Evolutionary conservation across 2,329 filamentous ascomycete genomes (phyloP).

Genomic region (Fusarium sterilihyphosum): DNA sequence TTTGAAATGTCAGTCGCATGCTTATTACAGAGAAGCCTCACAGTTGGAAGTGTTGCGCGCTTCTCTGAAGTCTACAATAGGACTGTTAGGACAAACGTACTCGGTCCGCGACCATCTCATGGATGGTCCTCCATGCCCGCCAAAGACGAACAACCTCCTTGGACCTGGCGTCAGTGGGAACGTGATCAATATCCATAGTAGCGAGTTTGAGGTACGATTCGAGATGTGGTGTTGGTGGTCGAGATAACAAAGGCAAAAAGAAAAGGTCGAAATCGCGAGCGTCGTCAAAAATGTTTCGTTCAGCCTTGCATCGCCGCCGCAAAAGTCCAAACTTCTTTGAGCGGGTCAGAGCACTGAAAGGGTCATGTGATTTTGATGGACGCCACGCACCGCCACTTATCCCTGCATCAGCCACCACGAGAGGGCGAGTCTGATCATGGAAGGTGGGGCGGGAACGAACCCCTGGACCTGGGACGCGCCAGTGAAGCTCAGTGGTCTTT

Average conservation of each 20-base stretch:
- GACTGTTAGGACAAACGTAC: constrained; percentile 58
- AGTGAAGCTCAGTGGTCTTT: constrained; percentile 6
- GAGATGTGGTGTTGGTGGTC: constrained; percentile 9
- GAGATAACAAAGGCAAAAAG: constrained; percentile 12
- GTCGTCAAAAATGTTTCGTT: constrained; percentile 43
- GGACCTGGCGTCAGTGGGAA: constrained; percentile 61
- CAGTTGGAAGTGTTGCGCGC: background rate
- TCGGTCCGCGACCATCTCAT: constrained; percentile 93
- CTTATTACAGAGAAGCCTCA: background rate
- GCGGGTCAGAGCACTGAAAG: constrained; percentile 26
- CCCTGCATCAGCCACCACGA: background rate
- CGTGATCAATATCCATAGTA: constrained; percentile 52
- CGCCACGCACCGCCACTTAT: constrained; percentile 7
- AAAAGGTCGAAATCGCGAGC: constrained; percentile 6
- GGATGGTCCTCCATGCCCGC: constrained; percentile 92
- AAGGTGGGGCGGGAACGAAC: constrained; percentile 21
- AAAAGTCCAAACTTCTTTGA: constrained; percentile 36
- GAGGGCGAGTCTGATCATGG: background rate
- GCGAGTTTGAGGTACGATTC: background rate
- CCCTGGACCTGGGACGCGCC: constrained; percentile 10
- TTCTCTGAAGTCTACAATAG: constrained; percentile 2
- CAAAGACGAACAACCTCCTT: constrained; percentile 77
- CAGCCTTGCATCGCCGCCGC: constrained; percentile 42
- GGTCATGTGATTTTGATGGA: constrained; percentile 34
- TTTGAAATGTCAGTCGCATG: constrained; percentile 51